These are phyloP conservation scores for Beauveria asiatica DNA, from an alignment of 2,329 filamentous ascomycete genomes.

Conservation along the genomic window DNA sequence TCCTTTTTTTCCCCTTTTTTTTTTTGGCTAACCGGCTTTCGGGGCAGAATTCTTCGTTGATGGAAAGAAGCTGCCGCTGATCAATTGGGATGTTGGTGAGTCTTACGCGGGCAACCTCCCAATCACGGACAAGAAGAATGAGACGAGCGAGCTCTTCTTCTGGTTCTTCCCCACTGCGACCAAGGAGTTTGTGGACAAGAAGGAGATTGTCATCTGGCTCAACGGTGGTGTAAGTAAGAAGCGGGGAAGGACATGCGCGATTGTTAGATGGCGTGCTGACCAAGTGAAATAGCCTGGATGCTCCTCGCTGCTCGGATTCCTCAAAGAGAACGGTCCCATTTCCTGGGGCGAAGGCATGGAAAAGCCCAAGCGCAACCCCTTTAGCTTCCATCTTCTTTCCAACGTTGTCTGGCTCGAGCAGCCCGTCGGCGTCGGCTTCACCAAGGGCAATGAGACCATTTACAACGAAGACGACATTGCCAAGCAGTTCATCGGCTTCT, in stretches of 20 bases:
- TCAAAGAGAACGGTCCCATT: constrained; percentile 73
- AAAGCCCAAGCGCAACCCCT: constrained; percentile 56
- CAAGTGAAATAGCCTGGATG: constrained; percentile 38
- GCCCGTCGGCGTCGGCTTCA: constrained; percentile 59
- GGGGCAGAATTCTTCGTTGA: constrained; percentile 48
- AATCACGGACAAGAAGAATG: constrained; percentile 35
- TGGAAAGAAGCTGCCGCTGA: constrained; percentile 52
- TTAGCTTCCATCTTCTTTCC: constrained; percentile 66
- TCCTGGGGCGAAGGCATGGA: constrained; percentile 62
- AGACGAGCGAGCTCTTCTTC: constrained; percentile 38
- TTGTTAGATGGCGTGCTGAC: neutral
- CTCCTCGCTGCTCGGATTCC: constrained; percentile 55
- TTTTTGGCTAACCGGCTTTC: neutral
- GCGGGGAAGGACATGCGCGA: neutral
- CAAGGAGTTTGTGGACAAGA: constrained; percentile 22
- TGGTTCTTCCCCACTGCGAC: constrained; percentile 45
- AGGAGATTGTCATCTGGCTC: constrained; percentile 42
- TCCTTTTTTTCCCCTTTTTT: too few relatives aligned
- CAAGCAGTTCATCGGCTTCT: constrained; percentile 61
- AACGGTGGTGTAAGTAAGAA: constrained; percentile 30
- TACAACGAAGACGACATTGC: constrained; percentile 57
- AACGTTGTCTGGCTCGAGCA: constrained; percentile 73
- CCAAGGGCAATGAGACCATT: constrained; percentile 54
- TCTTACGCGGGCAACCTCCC: constrained; percentile 51
- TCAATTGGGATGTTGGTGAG: constrained; percentile 54